Conservation (phyloP, 441 rosid genomes). For the Cnidoscolus chayamansa region DNA sequence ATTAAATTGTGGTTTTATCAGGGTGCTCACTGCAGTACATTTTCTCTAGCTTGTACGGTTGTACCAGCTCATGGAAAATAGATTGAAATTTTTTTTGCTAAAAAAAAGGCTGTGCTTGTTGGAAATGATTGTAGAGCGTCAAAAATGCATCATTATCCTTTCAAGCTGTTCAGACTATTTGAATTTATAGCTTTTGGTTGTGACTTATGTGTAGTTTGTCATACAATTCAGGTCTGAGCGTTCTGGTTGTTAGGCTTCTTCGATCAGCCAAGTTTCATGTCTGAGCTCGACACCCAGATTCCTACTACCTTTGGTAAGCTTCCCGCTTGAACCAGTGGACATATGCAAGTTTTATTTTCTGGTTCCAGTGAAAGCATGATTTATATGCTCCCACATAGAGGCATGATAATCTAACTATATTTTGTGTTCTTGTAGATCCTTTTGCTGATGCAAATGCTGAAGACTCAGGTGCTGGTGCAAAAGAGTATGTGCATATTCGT, state of each 20-base stretch:
- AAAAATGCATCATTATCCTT: neutral
- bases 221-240: constrained; percentile 48
- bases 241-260: constrained; percentile 41
- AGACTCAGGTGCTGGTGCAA: constrained; percentile 81
- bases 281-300: constrained; percentile 79
- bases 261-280: constrained; percentile 71
- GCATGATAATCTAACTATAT: neutral
- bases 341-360: too few species aligned
- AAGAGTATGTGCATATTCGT: constrained; percentile 86
- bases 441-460: constrained; percentile 92
- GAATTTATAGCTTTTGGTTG: neutral
- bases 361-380: neutral
- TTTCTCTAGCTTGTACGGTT: too few species aligned
- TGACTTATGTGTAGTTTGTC: constrained; percentile 11
- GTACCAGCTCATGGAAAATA: too few species aligned
- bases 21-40: too few species aligned
- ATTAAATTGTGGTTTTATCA: too few species aligned
- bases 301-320: constrained; percentile 76
- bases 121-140: neutral
- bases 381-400: neutral
- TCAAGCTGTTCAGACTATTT: neutral
- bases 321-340: neutral
- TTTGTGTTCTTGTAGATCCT: constrained; percentile 43
- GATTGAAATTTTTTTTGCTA: neutral
- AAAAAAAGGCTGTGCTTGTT: neutral